Base-by-base conservation (phyloP, 2,329 filamentous ascomycete species). In the Geosmithia flava region DNA sequence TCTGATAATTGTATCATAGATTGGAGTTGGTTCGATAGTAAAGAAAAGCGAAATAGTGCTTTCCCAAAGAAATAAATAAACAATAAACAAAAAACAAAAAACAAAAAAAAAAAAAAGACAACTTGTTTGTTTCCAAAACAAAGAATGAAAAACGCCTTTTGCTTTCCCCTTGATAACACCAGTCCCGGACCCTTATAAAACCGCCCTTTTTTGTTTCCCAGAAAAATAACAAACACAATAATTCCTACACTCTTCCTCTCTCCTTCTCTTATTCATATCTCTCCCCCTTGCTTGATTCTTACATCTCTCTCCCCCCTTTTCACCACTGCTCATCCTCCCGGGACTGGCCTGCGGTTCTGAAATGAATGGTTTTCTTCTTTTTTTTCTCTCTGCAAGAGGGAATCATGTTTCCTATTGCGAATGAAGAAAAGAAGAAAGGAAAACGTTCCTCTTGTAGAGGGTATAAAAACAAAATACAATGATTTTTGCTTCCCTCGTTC, bases 271-370 rank as follows among this genome's bases (percentile, higher is more conserved):
- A 7, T 16, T 16, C 42, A 49, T 39, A 45, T 49, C 46, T 48
- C 51, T 42, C 40, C 48, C 29, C 46, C 33, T 37, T 37, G 11
- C 15, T 37, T 11, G 29, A 30, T 16, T 37, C 23, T 27, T 27
- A 27, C 23, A 27, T 8, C 4, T 5, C 33, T 37, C n/a, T 37
- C 20, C 10, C 7, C 20, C 17, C 7, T 42, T n/a, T 15, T n/a
- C 30, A 23, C 29, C n/a, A 27, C 44, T 27, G 50, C 52, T 44
- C 52, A 50, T 56, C 52, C 53, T 45, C 47, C 49, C 47, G 48
- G 49, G 49, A 52, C 54, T 51, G 47, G 44, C 51, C 20, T 42
- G 33, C 33, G 33, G 33, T 37, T 13, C 3, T 11, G 10, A 37
- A 37, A 7, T 6, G 11, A 16, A 7, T 5, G 6, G 6, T 37